Evolutionary conservation across 1,284 basidiomycete genomes (phyloP), one percentile per base, ranked within the genome.

Genomic region (Leccinum variabile): DNA sequence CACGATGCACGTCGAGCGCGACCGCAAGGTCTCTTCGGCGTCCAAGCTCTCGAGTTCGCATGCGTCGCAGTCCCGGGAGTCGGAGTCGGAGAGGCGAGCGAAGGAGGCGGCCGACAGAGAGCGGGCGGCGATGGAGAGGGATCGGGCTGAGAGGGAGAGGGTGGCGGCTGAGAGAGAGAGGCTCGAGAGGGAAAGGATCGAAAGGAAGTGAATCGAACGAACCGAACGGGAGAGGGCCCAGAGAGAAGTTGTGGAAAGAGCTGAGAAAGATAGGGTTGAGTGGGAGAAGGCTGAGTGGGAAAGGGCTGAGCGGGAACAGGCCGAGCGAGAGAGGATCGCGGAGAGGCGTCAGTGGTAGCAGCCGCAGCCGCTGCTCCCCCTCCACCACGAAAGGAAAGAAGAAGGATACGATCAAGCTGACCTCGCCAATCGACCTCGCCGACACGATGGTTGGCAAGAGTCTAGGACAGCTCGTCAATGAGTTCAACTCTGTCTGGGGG

Each of bases 401-500:
- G 25, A 28, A 28, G 25, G 25, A 28, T 28, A 28, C 4, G 25
- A 28, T 4, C 25, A 28, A 28, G 25, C 25, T 28, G 25, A 28
- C 25, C 25, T 28, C 28, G 25, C 25, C 25, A 25, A 25, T 25
- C 25, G 25, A 25, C 25, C 25, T 25, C 28, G 3, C 28, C 28
- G 5, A 3, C 28, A 28, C 53, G 39, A 11, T 35, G 10, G 74
- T 76, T 5, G 72, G 72, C 11, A 74, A 67, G 63, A 74, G 75
- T 50, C 69, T 75, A 54, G 63, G 69, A 18, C 59, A 62, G 13
- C 71, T 74, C 32, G 63, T 37, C 1, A 8, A 70, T 0, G 13
- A 71, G 1, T 74, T 76, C 13, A 68, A 9, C 16, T 63, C 71
- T 3, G 66, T 72, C 49, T 74, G 72, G 75, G 72, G 75, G 18